Evolutionary conservation across 2,329 filamentous ascomycete species (phyloP).

Genomic region (Pleomassaria siparia): DNA sequence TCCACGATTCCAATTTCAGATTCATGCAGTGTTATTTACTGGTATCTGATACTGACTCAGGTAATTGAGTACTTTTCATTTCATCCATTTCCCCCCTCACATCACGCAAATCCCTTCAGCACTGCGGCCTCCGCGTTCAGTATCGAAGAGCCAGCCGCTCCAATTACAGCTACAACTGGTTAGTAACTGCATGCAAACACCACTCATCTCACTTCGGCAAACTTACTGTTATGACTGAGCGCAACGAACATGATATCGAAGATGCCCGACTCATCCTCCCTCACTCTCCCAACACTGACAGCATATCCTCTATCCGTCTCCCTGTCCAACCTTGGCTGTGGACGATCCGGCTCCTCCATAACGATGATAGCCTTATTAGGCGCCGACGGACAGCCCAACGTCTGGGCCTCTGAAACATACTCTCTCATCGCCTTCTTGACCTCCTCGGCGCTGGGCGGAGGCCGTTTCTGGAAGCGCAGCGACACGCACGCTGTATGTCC

Average conservation of each 20-base stretch:
- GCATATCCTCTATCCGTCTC: conserved; percentile 85
- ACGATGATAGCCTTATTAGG: conserved; percentile 80
- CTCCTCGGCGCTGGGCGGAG: conserved; percentile 71
- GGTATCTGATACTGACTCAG: conserved; percentile 9
- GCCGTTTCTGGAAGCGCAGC: conserved; percentile 74
- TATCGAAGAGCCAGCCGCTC: conserved; percentile 93
- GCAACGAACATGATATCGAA: conserved; percentile 96
- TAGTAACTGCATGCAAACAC: conserved; percentile 15
- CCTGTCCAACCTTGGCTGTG: conserved; percentile 87
- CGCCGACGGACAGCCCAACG: conserved; percentile 82
- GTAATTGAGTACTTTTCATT: conserved; percentile 6
- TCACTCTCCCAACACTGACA: conserved; percentile 83
- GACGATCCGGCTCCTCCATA: conserved; percentile 85
- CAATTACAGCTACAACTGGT: conserved; percentile 69
- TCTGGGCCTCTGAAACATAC: conserved; percentile 81
- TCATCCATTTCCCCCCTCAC: neutral
- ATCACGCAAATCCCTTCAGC: conserved; percentile 74
- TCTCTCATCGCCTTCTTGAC: conserved; percentile 77
- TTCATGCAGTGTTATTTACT: conserved; percentile 1
- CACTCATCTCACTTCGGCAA: conserved; percentile 24
- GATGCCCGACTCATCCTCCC: conserved; percentile 82
- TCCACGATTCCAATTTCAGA: neutral
- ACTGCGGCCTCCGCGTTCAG: conserved; percentile 91
- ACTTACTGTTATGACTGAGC: conserved; percentile 76
- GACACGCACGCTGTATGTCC: conserved; percentile 96